A percentile compares a stretch with the other conserved stretches of the same genome.
Conservation (phyloP, 225 moss, liverwort and hornwort genomes). For the Physcomitrellopsis africana region DNA sequence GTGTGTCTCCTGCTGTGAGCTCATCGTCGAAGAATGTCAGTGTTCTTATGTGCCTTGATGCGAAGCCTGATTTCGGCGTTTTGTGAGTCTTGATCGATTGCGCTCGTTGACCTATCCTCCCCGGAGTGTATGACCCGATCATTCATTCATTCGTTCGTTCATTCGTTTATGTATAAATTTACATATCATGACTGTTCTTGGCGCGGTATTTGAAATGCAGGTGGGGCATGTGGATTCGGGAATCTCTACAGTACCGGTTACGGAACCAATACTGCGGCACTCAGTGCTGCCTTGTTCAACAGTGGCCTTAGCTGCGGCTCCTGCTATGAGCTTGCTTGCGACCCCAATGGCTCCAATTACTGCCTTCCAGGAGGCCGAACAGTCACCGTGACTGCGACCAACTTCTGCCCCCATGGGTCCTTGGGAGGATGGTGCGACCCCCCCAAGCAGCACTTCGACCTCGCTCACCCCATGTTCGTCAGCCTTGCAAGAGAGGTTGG, state of each 20-base stretch:
- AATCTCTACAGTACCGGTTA: slow-evolving; percentile 37
- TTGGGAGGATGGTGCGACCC: slow-evolving; percentile 39
- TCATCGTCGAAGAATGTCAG: too few species aligned
- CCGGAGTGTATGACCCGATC: too few species aligned
- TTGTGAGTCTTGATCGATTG: too few species aligned
- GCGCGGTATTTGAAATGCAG: slow-evolving; percentile 8
- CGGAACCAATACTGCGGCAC: slow-evolving; percentile 38
- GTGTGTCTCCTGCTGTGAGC: too few species aligned
- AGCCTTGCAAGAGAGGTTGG: slow-evolving; percentile 25
- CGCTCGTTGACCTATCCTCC: too few species aligned
- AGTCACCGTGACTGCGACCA: slow-evolving; percentile 32
- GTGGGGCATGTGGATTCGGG: slow-evolving; percentile 43
- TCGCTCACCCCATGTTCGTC: slow-evolving; percentile 30
- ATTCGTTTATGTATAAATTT: too few species aligned
- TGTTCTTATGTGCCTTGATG: too few species aligned
- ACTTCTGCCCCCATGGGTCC: slow-evolving; percentile 32
- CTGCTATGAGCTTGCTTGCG: slow-evolving; percentile 32
- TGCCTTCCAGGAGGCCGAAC: slow-evolving; percentile 17
- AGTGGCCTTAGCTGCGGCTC: slow-evolving; percentile 36
- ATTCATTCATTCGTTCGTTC: too few species aligned
- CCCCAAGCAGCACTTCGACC: not conserved
- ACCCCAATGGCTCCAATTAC: slow-evolving; percentile 29
- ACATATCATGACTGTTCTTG: not conserved
- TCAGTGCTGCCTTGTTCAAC: slow-evolving; percentile 38
- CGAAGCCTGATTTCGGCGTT: too few species aligned